Percentiles rank a stretch among this genome's conserved stretches.
Evolutionary conservation across 1,284 basidiomycete species (phyloP).

Genomic region (Athelia sp.): DNA sequence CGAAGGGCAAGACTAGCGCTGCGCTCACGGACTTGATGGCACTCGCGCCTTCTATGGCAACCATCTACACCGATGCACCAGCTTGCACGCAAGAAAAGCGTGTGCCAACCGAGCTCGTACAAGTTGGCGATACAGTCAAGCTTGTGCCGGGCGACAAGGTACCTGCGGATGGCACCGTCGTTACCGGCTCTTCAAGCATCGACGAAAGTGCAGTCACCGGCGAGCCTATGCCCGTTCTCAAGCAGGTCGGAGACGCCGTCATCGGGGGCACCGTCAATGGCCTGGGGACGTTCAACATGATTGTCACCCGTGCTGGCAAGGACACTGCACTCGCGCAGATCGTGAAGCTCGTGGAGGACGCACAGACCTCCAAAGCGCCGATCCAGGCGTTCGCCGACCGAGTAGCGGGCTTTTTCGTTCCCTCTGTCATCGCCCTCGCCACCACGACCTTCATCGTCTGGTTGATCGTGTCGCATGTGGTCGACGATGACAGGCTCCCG

Average conservation of each 20-base stretch:
- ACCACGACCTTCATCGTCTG: slow-evolving; percentile 81
- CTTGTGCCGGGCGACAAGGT: slow-evolving; percentile 96
- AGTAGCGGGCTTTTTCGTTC: slow-evolving; percentile 95
- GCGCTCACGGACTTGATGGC: slow-evolving; percentile 96
- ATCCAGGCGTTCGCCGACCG: slow-evolving; percentile 97
- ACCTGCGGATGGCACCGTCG: slow-evolving; percentile 90
- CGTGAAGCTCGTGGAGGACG: slow-evolving; percentile 95
- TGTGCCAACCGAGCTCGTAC: slow-evolving; percentile 91
- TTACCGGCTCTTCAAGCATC: slow-evolving; percentile 81
- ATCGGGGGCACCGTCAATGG: slow-evolving; percentile 98
- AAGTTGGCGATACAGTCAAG: slow-evolving; percentile 92
- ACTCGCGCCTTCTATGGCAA: slow-evolving; percentile 91
- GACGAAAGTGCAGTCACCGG: slow-evolving; percentile 99
- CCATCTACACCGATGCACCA: slow-evolving; percentile 84
- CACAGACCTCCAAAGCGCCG: slow-evolving; percentile 96
- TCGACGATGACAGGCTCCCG: slow-evolving; percentile 64
- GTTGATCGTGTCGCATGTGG: slow-evolving; percentile 73
- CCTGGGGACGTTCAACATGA: slow-evolving; percentile 92
- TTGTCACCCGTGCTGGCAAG: slow-evolving; percentile 91
- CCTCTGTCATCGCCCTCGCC: slow-evolving; percentile 83
- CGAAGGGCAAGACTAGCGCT: slow-evolving; percentile 95
- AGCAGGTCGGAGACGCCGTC: slow-evolving; percentile 77
- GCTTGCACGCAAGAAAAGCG: slow-evolving; percentile 81
- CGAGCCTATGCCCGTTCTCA: slow-evolving; percentile 88
- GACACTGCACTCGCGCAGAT: slow-evolving; percentile 97